Base-by-base conservation (phyloP, 306 rosid species). In the Rubus idaeus region DNA sequence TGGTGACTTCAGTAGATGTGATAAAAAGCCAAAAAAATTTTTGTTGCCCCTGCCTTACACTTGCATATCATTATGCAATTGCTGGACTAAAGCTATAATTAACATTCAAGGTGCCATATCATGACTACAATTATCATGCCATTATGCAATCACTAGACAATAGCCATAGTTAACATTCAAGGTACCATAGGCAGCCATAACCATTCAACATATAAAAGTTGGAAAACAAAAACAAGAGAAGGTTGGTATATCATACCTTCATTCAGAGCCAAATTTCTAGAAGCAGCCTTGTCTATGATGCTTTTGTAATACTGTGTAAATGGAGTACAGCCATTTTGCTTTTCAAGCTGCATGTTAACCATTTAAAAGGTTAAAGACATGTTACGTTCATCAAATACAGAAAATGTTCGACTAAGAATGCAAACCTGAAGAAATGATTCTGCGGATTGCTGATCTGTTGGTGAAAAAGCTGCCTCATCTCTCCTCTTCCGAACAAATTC, bases 341-440 rank as follows among this genome's bases (percentile, higher is more conserved):
- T 92, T 65, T 90, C 99, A 42, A 77, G 84, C 99, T 92, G 94
- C 79, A 83, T 46, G 70, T 52, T 30, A 78, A 80, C 63, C 75
- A 61, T 60, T 74, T 18, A 10, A 41, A 40, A n/a, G 6, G 45
- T 56, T 21, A 69, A 14, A 42, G 46, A 26, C 71, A 73, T 71
- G 7, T 11, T 1, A 45, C 2, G 72, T 21, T 56, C 30, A 75
- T 50, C 76, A 40, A 53, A 65, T 52, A 41, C 1, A 58, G 21
- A 64, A 40, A 50, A 44, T 58, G 16, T 5, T 30, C 17, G 23
- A 4, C 39, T 41, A 51, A 30, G 69, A 60, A 26, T 66, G 74
- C 76, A 83, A 67, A 95, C 98, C 97, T 87, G 96, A 89, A 92
- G 96, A 88, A 95, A 92, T 55, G 81, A 71, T 79, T 88, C 97